phyloP scores from a whole-genome alignment of 768 basidiomycete species.

The Panellus pusillus region DNA sequence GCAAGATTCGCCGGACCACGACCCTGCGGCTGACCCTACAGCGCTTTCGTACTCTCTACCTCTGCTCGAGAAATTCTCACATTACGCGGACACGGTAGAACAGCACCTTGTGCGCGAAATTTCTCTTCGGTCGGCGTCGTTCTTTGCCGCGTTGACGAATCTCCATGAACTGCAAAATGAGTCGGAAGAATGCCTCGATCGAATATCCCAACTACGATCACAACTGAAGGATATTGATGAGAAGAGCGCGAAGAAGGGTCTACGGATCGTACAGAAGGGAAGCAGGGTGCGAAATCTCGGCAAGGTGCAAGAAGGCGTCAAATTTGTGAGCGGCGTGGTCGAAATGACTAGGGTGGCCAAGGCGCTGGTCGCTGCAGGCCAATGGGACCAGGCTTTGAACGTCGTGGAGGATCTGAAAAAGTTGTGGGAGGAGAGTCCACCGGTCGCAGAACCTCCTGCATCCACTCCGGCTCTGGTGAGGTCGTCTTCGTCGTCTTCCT shows the following conservation, averaged over 20 bases:
- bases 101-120: conserved; percentile 94
- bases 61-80: conserved; percentile 85
- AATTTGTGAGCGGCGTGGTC: conserved; percentile 65
- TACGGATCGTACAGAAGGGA: conserved; percentile 71
- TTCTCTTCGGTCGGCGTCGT: conserved; percentile 84
- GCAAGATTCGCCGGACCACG: conserved; percentile 39
- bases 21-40: conserved; percentile 50
- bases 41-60: conserved; percentile 68
- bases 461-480: conserved; percentile 11
- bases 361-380: conserved; percentile 75
- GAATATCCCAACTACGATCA: conserved; percentile 69
- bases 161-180: conserved; percentile 90
- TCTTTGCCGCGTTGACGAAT: conserved; percentile 95
- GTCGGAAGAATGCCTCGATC: conserved; percentile 76
- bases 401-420: conserved; percentile 68
- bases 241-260: conserved; percentile 74
- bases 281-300: conserved; percentile 60
- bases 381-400: conserved; percentile 84
- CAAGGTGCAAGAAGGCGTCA: conserved; percentile 60
- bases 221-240: conserved; percentile 77
- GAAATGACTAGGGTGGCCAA: conserved; percentile 76
- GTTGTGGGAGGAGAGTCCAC: conserved; percentile 45
- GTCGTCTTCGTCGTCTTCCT: conserved; percentile 14
- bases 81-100: conserved; percentile 91
- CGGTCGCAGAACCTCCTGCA: conserved; percentile 1